A percentile compares a stretch with the other conserved stretches of the same genome.
These are phyloP conservation scores for Tricholoma saponaceum DNA, from an alignment of 768 basidiomycete genomes.

Conservation along the genomic window DNA sequence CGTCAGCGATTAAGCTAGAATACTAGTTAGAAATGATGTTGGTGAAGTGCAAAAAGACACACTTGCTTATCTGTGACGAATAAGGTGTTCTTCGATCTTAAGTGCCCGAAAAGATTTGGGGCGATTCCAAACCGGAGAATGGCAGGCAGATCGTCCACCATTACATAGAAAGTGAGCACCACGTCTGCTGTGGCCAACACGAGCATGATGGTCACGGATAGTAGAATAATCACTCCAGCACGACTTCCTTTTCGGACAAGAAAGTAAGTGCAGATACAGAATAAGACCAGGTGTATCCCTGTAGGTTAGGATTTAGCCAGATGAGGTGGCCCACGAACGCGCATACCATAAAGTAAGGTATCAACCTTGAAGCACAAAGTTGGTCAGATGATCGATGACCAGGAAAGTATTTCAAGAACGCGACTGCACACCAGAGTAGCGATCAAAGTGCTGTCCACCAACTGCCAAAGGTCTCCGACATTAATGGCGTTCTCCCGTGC, in stretches of 20 bases:
- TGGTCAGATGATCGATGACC: background rate
- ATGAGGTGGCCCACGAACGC: background rate
- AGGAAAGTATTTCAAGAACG: background rate
- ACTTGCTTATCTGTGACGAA: constrained; percentile 5
- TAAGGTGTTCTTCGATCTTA: background rate
- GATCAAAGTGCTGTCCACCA: background rate
- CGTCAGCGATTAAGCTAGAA: background rate
- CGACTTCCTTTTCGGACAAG: background rate
- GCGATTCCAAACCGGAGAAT: background rate
- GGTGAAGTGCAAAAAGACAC: background rate
- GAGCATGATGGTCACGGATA: background rate
- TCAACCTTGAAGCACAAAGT: constrained; percentile 1
- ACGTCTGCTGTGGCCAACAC: constrained; percentile 5
- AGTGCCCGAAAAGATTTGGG: background rate
- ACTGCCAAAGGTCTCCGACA: too few relatives aligned
- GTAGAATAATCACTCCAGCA: background rate
- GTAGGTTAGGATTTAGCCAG: background rate
- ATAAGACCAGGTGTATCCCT: constrained; percentile 4
- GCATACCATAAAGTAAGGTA: constrained; percentile 2
- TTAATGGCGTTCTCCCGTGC: background rate
- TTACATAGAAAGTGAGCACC: constrained; percentile 2
- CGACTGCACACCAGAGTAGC: background rate
- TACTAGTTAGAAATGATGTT: background rate
- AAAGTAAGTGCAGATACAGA: constrained; percentile 2
- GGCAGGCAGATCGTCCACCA: constrained; percentile 1